Evolutionary conservation across 495 filamentous ascomycete species (phyloP), one percentile per base, ranked within the genome.

Genomic region (Chaetomium tenue): DNA sequence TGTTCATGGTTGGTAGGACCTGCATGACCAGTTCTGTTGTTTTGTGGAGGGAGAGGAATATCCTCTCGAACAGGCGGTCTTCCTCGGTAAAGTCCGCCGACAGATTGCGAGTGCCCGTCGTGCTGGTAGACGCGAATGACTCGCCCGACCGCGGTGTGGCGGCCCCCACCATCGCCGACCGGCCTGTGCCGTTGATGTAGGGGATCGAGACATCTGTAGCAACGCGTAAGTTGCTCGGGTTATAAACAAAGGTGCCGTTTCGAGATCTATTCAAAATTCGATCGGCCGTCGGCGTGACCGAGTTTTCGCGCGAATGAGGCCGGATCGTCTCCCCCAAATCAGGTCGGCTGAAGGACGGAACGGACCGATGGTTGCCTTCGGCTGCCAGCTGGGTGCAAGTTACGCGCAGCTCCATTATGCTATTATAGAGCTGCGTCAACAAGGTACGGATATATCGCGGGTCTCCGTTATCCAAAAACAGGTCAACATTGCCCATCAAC

Each of bases 391-490:
- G 71, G 5, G 71, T 68, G 40, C 74, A 76, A 2, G 79, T 81
- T 12, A 79, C 79, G 18, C 82, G 88, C 55, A 92, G 76, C 72
- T 97, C 92, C 68, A 90, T 84, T 30, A 91, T 82, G 68, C 90
- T 90, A 57, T 90, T 89, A 70, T 90, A 95, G 39, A 94, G 80
- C 74, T 89, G 86, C 51, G 92, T 81, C 80, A 97, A 82, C 62
- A 95, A 76, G 0, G 88, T 92, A 11, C 92, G 87, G 58, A 94
- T 86, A 69, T 93, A 92, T 22, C 88, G 84, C 8, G 88, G 84
- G 69, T 96, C 90, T 25, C 85, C 87, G 64, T 91, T 87, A 59
- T 87, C 80, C 28, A 91, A 82, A 57, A 95, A 87, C 18, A 88
- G 85, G 47, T 86, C 81, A 50, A 89, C 82, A 62, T 88, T 91